Percentiles rank a stretch among this genome's conserved stretches.
These are phyloP conservation scores for Zygosaccharomyces siamensis DNA, from an alignment of 805 yeast species.

Conservation along the genomic window DNA sequence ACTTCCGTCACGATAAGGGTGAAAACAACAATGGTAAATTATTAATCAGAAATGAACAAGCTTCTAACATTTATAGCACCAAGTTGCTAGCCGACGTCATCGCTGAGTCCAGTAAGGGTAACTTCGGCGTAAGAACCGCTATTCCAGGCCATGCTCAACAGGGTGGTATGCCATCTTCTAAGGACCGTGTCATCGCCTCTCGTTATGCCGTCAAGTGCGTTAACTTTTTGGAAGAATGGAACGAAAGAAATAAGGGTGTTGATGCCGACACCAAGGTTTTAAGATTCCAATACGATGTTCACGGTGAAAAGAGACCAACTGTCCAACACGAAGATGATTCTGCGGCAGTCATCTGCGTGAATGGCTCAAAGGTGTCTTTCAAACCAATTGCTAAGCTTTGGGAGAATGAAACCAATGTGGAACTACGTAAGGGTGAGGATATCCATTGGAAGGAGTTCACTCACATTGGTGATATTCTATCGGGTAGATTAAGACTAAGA, in stretches of 20 bases:
- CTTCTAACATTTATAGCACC: slow-evolving; percentile 78
- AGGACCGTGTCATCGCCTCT: slow-evolving; percentile 86
- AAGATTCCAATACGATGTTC: slow-evolving; percentile 45
- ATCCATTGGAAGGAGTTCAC: slow-evolving; percentile 65
- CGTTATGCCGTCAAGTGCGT: slow-evolving; percentile 88
- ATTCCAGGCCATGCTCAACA: slow-evolving; percentile 98
- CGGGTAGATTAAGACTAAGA: slow-evolving; percentile 60
- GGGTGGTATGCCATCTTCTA: slow-evolving; percentile 91
- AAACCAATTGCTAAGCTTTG: slow-evolving; percentile 53
- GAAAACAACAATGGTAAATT: slow-evolving; percentile 80
- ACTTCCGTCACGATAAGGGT: slow-evolving; percentile 71
- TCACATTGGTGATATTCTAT: slow-evolving; percentile 59
- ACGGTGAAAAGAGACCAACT: slow-evolving; percentile 45
- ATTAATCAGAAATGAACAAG: slow-evolving; percentile 75
- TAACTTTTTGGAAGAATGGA: slow-evolving; percentile 74
- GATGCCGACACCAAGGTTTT: slow-evolving; percentile 39
- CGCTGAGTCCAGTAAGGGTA: slow-evolving; percentile 67
- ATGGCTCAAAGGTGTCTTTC: slow-evolving; percentile 60
- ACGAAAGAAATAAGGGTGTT: slow-evolving; percentile 32
- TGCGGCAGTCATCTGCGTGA: slow-evolving; percentile 65
- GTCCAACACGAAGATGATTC: slow-evolving; percentile 40
- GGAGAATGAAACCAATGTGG: slow-evolving; percentile 54
- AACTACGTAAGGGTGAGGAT: slow-evolving; percentile 58
- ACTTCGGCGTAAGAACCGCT: slow-evolving; percentile 88
- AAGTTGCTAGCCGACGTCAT: slow-evolving; percentile 79